A percentile compares a stretch with the other conserved stretches of the same genome.
These are phyloP conservation scores for Sugiyamaella marilandica DNA, from an alignment of 805 yeast genomes.

Conservation along the genomic window DNA sequence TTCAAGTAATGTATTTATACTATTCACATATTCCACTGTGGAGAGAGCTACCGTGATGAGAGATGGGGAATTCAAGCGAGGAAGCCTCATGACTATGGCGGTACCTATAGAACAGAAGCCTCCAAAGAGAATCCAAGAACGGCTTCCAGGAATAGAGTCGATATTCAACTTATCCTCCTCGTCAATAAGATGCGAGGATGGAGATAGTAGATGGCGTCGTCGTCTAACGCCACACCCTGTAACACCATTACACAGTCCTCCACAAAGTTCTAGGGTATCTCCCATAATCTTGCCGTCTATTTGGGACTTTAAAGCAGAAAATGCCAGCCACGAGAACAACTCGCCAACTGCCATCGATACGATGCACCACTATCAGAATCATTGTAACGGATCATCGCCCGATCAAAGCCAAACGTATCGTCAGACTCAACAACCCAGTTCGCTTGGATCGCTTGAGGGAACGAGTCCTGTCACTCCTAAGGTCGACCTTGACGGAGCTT, in stretches of 20 bases:
- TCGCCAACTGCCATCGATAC: background rate
- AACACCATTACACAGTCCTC: conserved; percentile 5
- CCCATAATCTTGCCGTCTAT: conserved; percentile 6
- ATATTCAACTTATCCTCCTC: background rate
- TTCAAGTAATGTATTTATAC: too few species aligned
- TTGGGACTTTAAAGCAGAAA: background rate
- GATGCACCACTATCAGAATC: background rate
- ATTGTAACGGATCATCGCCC: background rate
- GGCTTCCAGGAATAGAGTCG: background rate
- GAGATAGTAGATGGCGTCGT: background rate
- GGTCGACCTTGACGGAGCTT: background rate
- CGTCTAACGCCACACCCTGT: background rate
- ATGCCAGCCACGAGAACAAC: background rate
- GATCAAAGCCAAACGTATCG: background rate
- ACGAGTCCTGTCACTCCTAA: background rate
- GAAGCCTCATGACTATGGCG: background rate
- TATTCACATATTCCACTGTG: too few species aligned
- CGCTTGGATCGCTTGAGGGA: background rate
- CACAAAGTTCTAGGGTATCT: background rate
- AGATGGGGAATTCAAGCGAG: background rate
- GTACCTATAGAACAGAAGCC: background rate
- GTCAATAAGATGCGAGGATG: background rate
- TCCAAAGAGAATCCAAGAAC: background rate
- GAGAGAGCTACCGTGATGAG: background rate
- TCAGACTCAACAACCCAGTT: background rate